Evolutionary conservation across 352 stramenopile genomes (phyloP).

Genomic region (Phytophthora cactorum): DNA sequence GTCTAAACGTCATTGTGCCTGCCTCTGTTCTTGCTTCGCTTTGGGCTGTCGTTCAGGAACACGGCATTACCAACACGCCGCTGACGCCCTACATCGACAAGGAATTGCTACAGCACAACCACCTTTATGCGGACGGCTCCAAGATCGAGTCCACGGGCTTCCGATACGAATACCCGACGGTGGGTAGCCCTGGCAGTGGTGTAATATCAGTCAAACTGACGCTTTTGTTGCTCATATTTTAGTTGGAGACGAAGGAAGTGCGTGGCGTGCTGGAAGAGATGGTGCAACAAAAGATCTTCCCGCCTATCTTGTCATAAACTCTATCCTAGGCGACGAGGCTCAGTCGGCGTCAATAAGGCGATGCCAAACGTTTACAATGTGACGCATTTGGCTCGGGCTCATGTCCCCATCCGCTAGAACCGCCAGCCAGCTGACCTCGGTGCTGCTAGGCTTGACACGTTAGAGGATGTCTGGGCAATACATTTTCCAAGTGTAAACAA

Average conservation of each 20-base stretch:
- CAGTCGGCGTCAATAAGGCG: slow-evolving; percentile 10
- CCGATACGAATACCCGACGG: slow-evolving; percentile 70
- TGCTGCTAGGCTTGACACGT: slow-evolving; percentile 29
- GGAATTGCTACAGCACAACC: slow-evolving; percentile 86
- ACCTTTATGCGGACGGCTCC: slow-evolving; percentile 76
- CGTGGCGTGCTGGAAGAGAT: slow-evolving; percentile 72
- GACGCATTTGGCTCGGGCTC: slow-evolving; percentile 18
- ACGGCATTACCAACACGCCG: slow-evolving; percentile 85
- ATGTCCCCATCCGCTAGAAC: slow-evolving; percentile 12
- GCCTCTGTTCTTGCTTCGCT: slow-evolving; percentile 19
- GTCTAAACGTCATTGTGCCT: slow-evolving; percentile 6
- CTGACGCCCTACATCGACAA: slow-evolving; percentile 90
- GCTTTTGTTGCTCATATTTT: slow-evolving; percentile 21
- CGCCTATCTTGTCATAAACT: slow-evolving; percentile 64
- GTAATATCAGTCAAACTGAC: slow-evolving; percentile 9
- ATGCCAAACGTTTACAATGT: slow-evolving; percentile 24
- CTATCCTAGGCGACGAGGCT: not conserved
- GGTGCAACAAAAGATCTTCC: slow-evolving; percentile 83
- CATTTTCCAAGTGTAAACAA: slow-evolving; percentile 31
- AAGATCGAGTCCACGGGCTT: slow-evolving; percentile 86
- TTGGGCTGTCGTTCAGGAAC: slow-evolving; percentile 43
- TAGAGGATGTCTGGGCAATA: slow-evolving; percentile 22
- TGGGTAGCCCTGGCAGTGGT: slow-evolving; percentile 31
- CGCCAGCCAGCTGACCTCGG: slow-evolving; percentile 11
- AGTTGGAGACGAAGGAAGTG: slow-evolving; percentile 70